phyloP scores from a whole-genome alignment of 306 rosid genomes.

The Glycyrrhiza uralensis region DNA sequence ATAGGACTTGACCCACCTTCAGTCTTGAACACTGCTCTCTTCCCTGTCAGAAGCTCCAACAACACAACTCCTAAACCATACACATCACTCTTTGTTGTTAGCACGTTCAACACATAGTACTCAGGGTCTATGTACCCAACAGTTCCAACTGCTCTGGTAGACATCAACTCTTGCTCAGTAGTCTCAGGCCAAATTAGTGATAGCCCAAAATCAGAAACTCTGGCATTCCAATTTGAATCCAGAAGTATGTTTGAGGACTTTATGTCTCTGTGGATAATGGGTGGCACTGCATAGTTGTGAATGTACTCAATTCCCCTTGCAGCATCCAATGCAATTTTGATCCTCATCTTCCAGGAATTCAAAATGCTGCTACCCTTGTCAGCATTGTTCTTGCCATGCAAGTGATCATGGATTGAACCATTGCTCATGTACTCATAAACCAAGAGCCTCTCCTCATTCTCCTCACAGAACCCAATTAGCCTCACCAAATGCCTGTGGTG shows the following conservation, averaged over 20 bases:
- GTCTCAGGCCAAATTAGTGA: conserved; percentile 27
- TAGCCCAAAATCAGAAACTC: conserved; percentile 50
- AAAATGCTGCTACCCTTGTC: conserved; percentile 29
- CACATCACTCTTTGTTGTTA: conserved; percentile 49
- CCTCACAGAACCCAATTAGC: conserved; percentile 49
- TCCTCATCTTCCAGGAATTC: conserved; percentile 46
- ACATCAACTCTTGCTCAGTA: conserved; percentile 12
- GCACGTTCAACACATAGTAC: conserved; percentile 43
- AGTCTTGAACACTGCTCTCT: conserved; percentile 37
- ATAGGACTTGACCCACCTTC: conserved; percentile 26
- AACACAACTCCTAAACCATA: conserved; percentile 50
- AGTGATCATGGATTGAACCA: conserved; percentile 42
- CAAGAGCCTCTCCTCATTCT: conserved; percentile 41
- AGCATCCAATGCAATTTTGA: conserved; percentile 44
- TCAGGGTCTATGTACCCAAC: conserved; percentile 56
- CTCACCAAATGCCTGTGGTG: conserved; percentile 51
- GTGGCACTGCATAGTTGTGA: conserved; percentile 50
- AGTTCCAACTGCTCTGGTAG: conserved; percentile 38
- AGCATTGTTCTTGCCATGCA: conserved; percentile 33
- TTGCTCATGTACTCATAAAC: conserved; percentile 48
- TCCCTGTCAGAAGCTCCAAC: conserved; percentile 52
- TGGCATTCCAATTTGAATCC: conserved; percentile 48
- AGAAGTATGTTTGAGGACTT: conserved; percentile 47
- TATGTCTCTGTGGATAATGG: conserved; percentile 44
- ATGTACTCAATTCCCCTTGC: conserved; percentile 51